Percentiles rank a stretch among this genome's conserved stretches.
phyloP scores from a whole-genome alignment of 1,139 yeast species.

The Sugiyamaella grinbergsii region DNA sequence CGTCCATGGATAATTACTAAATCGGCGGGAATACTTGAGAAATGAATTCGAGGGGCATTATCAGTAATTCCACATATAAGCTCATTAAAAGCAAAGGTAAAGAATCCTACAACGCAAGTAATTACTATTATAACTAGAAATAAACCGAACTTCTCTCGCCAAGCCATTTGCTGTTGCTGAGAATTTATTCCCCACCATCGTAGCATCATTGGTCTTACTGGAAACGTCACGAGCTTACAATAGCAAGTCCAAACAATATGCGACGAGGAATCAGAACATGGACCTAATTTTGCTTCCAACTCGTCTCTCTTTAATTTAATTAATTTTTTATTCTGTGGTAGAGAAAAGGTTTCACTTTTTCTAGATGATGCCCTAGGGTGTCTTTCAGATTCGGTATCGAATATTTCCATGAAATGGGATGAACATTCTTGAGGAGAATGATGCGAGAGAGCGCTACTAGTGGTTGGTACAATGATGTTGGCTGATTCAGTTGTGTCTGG shows the following conservation, averaged over 20 bases:
- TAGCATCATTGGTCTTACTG: conserved; percentile 85
- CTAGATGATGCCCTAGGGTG: background rate
- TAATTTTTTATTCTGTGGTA: conserved; percentile 8
- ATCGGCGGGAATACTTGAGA: conserved; percentile 57
- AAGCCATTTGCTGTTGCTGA: conserved; percentile 77
- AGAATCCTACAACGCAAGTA: conserved; percentile 72
- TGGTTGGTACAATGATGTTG: no score
- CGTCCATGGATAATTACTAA: conserved; percentile 75
- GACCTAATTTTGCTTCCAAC: conserved; percentile 15
- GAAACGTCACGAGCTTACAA: conserved; percentile 72
- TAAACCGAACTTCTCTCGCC: conserved; percentile 89
- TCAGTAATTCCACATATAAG: conserved; percentile 60
- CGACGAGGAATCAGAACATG: conserved; percentile 15
- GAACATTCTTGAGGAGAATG: background rate
- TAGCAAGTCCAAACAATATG: conserved; percentile 65
- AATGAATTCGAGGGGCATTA: conserved; percentile 51
- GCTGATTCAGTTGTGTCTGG: no score
- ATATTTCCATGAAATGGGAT: conserved; percentile 4
- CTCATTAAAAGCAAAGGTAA: conserved; percentile 82
- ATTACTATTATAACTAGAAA: conserved; percentile 65
- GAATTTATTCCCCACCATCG: conserved; percentile 66
- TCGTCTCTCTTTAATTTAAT: conserved; percentile 15
- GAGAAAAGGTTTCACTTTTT: background rate
- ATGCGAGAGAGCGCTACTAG: background rate
- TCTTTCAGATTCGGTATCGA: conserved; percentile 3